These are phyloP conservation scores for Juglanconis juglandina DNA, from an alignment of 2,329 filamentous ascomycete species.

Conservation along the genomic window DNA sequence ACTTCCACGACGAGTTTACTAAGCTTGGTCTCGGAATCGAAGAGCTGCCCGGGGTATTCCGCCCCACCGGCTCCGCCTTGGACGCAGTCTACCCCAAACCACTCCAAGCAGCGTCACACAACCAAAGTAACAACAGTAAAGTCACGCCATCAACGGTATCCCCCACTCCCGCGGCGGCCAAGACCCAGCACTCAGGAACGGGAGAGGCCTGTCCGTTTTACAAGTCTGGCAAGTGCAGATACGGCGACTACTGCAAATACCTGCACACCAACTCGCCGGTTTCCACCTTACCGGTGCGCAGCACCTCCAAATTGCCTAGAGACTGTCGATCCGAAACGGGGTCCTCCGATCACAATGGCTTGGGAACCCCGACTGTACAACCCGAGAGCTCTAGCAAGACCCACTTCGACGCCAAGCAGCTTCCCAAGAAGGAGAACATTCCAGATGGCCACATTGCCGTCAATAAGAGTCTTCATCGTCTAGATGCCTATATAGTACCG, in stretches of 20 bases:
- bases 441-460: constrained; percentile 26
- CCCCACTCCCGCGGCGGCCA: neutral
- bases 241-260: constrained; percentile 27
- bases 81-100: constrained; percentile 14
- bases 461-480: constrained; percentile 26
- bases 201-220: constrained; percentile 26
- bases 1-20: constrained; percentile 50
- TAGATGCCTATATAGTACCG: constrained; percentile 27
- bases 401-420: neutral
- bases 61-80: constrained; percentile 21
- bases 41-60: constrained; percentile 51
- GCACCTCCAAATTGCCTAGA: constrained; percentile 2
- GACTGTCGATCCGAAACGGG: constrained; percentile 5
- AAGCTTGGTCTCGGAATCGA: constrained; percentile 48
- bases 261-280: constrained; percentile 21
- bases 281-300: neutral
- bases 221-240: constrained; percentile 28
- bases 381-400: constrained; percentile 5
- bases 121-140: neutral
- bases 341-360: constrained; percentile 10
- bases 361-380: neutral
- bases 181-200: constrained; percentile 11
- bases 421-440: constrained; percentile 26
- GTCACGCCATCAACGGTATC: neutral
- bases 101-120: neutral